Conservation (phyloP, 2,329 filamentous ascomycete genomes). For the Aureobasidium mangrovei region DNA sequence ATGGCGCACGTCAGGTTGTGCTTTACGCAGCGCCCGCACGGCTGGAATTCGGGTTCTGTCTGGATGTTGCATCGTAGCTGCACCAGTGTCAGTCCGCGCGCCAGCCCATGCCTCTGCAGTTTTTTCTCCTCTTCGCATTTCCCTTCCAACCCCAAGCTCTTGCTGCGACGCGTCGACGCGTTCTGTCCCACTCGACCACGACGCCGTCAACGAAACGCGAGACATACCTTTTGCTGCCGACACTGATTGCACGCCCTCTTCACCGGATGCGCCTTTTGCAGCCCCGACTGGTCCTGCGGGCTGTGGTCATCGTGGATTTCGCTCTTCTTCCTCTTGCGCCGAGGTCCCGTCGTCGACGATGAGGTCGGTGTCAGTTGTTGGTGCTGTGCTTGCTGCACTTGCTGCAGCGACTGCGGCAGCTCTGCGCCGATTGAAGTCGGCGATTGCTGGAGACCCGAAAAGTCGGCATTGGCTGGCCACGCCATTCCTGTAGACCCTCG, state of each 20-base stretch:
- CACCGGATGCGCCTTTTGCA: constrained; percentile 45
- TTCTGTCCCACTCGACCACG: background rate
- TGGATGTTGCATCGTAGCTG: constrained; percentile 77
- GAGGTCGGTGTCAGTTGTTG: constrained; percentile 6
- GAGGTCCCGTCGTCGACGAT: constrained; percentile 8
- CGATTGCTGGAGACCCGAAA: constrained; percentile 12
- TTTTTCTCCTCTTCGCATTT: background rate
- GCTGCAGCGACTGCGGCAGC: background rate
- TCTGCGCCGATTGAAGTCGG: constrained; percentile 2
- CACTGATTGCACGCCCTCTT: constrained; percentile 79
- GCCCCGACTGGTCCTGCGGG: background rate
- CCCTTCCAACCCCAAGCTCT: constrained; percentile 18
- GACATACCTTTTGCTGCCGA: constrained; percentile 67
- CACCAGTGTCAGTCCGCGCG: constrained; percentile 17
- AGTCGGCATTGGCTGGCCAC: constrained; percentile 10
- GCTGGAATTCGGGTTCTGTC: constrained; percentile 63
- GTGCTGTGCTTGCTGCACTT: constrained; percentile 6
- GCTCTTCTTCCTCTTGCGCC: constrained; percentile 17
- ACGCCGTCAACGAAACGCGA: background rate
- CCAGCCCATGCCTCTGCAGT: background rate
- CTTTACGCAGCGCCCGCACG: constrained; percentile 68
- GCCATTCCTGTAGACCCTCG: background rate
- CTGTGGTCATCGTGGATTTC: constrained; percentile 14
- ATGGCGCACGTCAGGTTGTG: constrained; percentile 78
- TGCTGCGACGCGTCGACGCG: background rate